A percentile compares a stretch with the other conserved stretches of the same genome.
Evolutionary conservation across 306 rosid genomes (phyloP).

Genomic region (Pachyrhizus erosus): DNA sequence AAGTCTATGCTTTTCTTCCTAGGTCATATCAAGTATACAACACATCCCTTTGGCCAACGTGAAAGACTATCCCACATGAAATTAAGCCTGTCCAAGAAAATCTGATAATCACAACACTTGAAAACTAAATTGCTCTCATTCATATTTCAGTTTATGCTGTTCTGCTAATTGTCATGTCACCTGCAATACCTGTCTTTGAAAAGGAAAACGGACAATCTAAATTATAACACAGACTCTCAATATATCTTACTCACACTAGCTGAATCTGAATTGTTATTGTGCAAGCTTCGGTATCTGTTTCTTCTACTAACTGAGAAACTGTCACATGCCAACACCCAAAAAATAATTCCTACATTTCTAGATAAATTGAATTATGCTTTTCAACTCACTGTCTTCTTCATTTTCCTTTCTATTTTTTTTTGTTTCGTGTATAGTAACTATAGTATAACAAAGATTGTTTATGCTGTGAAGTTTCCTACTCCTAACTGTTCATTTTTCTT

Average conservation of each 20-base stretch:
- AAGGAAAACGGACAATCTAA: neutral
- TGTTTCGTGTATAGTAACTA: neutral
- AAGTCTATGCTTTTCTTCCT: neutral
- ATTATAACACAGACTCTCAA: neutral
- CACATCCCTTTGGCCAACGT: neutral
- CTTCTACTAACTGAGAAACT: neutral
- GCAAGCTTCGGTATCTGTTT: neutral
- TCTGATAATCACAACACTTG: neutral
- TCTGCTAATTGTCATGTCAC: neutral
- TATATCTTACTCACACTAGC: neutral
- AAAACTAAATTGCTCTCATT: constrained; percentile 12
- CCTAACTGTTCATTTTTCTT: constrained; percentile 17
- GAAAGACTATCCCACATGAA: neutral
- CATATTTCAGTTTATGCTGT: neutral
- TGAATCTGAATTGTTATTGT: neutral
- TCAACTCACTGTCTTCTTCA: neutral
- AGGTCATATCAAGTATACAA: neutral
- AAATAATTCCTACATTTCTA: neutral
- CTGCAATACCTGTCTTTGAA: neutral
- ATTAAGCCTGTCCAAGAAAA: neutral
- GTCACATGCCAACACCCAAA: neutral
- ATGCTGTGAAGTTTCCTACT: neutral
- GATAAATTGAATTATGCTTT: neutral
- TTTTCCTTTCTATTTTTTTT: neutral
- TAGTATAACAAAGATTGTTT: neutral